Evolutionary conservation across 2,329 filamentous ascomycete genomes (phyloP), one percentile per base, ranked within the genome.

Genomic region (Colletotrichum sansevieriae): DNA sequence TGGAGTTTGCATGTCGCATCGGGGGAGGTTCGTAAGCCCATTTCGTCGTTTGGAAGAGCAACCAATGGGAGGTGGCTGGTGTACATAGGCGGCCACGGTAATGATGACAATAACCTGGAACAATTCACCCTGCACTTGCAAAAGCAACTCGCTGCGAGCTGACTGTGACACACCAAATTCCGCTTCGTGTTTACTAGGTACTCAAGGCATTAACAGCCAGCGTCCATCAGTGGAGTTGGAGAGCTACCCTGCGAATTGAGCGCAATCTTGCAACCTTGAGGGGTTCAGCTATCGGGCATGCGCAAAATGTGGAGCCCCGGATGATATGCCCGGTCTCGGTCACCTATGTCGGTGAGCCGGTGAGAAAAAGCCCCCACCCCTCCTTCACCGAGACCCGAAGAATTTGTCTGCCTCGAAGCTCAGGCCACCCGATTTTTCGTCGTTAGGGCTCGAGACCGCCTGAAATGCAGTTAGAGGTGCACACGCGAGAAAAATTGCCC

Each of bases 381-480:
- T 29, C 20, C 39, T 29, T 63, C 43, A 66, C 63, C 63, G 35
- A 18, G 33, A 29, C 0, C 52, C 0, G 11, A 20, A 11, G 18
- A 47, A 54, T 33, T 15, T 39, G 33, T 55, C 35, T 71, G 68
- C 71, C 74, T 72, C 29, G 66, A 55, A 64, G 58, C 56, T 71
- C 70, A 75, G 65, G 51, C 51, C 65, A 65, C 64, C 68, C 68
- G 72, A 55, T 1, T 9, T 29, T 54, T 43, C 25, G 22, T 51
- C 60, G 72, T 77, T 78, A 78, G 76, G 76, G 76, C 76, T 77
- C 75, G 75, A 71, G 29, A 44, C 41, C 29, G 41, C 72, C 52
- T 35, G 35, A 35, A 35, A 39, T 39, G 11, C 52, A 7, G 15
- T 46, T 46, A 22, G 47, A 41, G 72, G 68, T 74, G 65, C 74